Base-by-base conservation (phyloP, 1,139 yeast species). In the Suhomyces bolitotheri region DNA sequence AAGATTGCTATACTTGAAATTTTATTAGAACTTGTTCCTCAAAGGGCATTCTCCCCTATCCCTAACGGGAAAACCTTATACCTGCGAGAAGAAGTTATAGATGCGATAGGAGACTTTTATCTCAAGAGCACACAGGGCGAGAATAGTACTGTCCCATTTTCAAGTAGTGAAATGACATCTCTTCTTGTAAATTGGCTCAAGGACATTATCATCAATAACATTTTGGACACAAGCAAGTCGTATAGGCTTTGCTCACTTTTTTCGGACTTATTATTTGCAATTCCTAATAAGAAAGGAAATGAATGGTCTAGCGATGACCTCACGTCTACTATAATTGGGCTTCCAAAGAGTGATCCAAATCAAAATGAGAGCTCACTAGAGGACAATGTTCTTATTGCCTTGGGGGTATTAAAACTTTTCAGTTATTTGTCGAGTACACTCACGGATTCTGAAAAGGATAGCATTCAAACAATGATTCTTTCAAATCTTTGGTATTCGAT, bases 11-110 rank as follows among this genome's bases (percentile, higher is more conserved):
- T 76, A 7, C 56, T 78, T 5, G 62, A 64, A 13, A 39, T 53
- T 1, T 48, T 80, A 15, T 44, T 78, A 5, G 65, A 64, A 3
- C 54, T 77, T 31, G 72, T 82, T 14, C 86, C 94, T 0, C 77
- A 73, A 29, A 63, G 84, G 30, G 80, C 85, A 2, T 73, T 72
- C 44, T 50, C 72, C 3, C 78, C 82, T 0, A 47, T 73, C 15
- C 68, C 66, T 21, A 16, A 14, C 2, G n/a, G 2, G 7, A 9
- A 11, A 8, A 14, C n/a, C 3, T 6, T 13, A 12, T 29, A 5
- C 8, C n/a, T 8, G 8, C 13, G 16, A 5, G 11, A 16, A 3
- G 24, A 24, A 10, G 22, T 44, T 12, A 30, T 38, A 6, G 11
- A 11, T 1, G 6, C 27, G 2, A 33, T 51, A 2, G 31, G 25